Evolutionary conservation across 345 rosid genomes (phyloP), one percentile per base, ranked within the genome.

Genomic region (Combretum micranthum): DNA sequence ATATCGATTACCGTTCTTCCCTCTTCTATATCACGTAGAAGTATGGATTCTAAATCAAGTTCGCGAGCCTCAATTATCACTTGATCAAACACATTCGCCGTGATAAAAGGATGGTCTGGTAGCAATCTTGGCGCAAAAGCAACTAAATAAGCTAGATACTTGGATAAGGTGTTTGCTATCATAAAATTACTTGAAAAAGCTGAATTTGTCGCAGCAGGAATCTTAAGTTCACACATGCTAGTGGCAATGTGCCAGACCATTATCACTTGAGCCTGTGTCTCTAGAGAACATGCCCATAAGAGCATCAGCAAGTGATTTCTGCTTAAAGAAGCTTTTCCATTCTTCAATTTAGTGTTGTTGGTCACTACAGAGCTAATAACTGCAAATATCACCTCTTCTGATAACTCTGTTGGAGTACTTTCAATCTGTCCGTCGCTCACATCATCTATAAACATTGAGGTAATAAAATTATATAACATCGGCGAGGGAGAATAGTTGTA

Each of bases 231-330:
- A 13, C 59, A 37, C 12, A 37, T 17, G 48, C 59, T n/a, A 20
- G 47, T 55, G 12, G 59, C 59, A 13, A 56, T 39, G 49, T 43
- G 59, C 59, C 59, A 56, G n/a, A 39, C 46, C 20, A 43, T 18
- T 56, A 56, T 43, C 32, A 56, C 49, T 3, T 56, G 25, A 44
- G 49, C 44, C 3, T 17, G 13, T 0, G 16, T 19, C 32, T 19
- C 59, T 13, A 12, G 25, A 0, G 6, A 1, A 21, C 44, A 56
- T 5, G 59, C 48, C 59, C 59, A 56, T 16, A 4, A 20, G 18
- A 56, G 14, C 18, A 15, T 1, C 1, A 4, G 20, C 4, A 0
- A 13, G 10, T 3, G 9, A 12, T 39, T 42, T 6, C 0, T 0
- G 14, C 19, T 42, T 10, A 56, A n/a, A 1, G 59, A 13, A 9